Percentiles rank a stretch among this genome's conserved stretches.
These are phyloP conservation scores for Holtermanniella nyarrowii DNA, from an alignment of 768 basidiomycete species.

Conservation along the genomic window DNA sequence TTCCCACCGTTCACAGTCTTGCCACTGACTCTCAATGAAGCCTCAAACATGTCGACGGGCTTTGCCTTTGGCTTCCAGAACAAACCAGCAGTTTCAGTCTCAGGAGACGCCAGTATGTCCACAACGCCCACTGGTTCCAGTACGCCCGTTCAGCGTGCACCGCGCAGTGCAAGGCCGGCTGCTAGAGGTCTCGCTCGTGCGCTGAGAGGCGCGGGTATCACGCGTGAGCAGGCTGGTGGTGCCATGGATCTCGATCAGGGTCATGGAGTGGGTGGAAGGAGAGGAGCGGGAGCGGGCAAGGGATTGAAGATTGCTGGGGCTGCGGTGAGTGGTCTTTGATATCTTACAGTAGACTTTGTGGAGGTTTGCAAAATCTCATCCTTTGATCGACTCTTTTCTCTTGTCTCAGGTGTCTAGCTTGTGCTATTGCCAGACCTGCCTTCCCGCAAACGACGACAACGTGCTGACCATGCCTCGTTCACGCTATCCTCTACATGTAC, in stretches of 20 bases:
- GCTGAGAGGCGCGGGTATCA: constrained; percentile 25
- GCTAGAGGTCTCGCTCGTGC: constrained; percentile 12
- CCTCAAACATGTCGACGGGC: too few species aligned
- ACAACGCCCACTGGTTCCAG: not conserved
- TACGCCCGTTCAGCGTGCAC: not conserved
- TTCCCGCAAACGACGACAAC: too few species aligned
- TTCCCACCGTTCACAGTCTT: too few species aligned
- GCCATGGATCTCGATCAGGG: constrained; percentile 32
- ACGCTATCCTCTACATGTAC: not conserved
- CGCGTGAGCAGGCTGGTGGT: constrained; percentile 1
- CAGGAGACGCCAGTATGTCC: not conserved
- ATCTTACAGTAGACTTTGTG: too few species aligned
- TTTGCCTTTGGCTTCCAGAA: not conserved
- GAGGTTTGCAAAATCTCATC: too few species aligned
- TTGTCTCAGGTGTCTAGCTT: not conserved
- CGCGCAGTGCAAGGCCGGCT: not conserved
- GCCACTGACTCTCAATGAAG: too few species aligned
- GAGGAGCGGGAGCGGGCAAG: constrained; percentile 4
- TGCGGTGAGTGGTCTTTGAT: constrained; percentile 15
- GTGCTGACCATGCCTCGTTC: not conserved
- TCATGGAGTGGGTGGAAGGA: constrained; percentile 10
- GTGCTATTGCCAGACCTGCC: too few species aligned
- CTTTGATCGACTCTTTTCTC: not conserved
- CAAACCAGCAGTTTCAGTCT: not conserved
- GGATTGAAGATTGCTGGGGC: constrained; percentile 14